Percentiles rank a stretch among this genome's conserved stretches.
Evolutionary conservation across 768 basidiomycete genomes (phyloP).

Genomic region (Pleurotus sapidus): DNA sequence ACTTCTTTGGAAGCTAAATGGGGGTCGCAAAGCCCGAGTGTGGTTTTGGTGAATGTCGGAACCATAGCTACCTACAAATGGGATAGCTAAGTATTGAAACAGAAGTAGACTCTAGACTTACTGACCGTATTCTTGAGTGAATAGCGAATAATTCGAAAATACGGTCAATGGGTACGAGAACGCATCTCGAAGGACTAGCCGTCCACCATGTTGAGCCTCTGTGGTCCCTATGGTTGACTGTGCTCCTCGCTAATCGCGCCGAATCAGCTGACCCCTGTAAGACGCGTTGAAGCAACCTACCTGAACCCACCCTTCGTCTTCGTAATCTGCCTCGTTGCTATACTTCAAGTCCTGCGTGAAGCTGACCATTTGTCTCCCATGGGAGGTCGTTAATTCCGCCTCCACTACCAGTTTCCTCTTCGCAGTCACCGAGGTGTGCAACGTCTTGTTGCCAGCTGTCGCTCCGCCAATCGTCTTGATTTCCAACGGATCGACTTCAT

Average conservation of each 20-base stretch:
- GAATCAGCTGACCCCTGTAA: not conserved
- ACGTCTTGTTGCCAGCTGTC: constrained; percentile 34
- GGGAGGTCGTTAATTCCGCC: constrained; percentile 46
- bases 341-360: constrained; percentile 50
- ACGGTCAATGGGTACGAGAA: constrained; percentile 50
- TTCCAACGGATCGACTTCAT: constrained; percentile 42
- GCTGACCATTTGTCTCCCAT: constrained; percentile 39
- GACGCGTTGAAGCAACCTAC: constrained; percentile 10
- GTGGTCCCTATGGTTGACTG: constrained; percentile 49
- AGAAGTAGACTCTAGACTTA: not conserved
- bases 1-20: constrained; percentile 19
- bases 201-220: constrained; percentile 46
- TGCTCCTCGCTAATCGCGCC: constrained; percentile 35
- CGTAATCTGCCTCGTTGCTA: constrained; percentile 49
- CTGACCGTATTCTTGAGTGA: constrained; percentile 21
- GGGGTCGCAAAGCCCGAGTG: constrained; percentile 23
- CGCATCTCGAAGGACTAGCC: constrained; percentile 39
- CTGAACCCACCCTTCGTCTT: constrained; percentile 35
- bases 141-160: constrained; percentile 28
- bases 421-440: constrained; percentile 50
- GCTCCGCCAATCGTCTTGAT: constrained; percentile 36
- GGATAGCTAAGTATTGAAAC: not conserved
- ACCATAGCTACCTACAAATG: constrained; percentile 22
- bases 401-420: constrained; percentile 45
- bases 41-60: constrained; percentile 27